Percentiles rank a stretch among this genome's conserved stretches.
Evolutionary conservation across 352 stramenopile genomes (phyloP).

Genomic region (Peronospora farinosa): DNA sequence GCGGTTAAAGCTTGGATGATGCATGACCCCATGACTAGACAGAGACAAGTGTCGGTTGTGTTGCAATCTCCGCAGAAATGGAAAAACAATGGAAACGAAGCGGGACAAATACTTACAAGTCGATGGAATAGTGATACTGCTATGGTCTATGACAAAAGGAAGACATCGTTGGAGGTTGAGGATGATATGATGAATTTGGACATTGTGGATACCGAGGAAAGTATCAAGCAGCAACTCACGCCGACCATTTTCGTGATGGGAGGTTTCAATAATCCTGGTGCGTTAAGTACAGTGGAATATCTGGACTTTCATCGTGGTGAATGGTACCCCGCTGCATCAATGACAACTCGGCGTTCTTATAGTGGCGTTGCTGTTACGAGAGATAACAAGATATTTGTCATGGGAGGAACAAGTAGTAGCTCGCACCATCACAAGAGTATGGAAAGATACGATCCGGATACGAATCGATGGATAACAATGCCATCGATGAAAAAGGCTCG

Average conservation of each 20-base stretch:
- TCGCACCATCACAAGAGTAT: slow-evolving; percentile 48
- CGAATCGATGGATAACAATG: slow-evolving; percentile 43
- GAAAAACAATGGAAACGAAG: slow-evolving; percentile 1
- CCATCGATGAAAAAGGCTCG: slow-evolving; percentile 49
- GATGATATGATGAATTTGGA: slow-evolving; percentile 6
- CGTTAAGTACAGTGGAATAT: slow-evolving; percentile 55
- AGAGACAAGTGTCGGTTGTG: slow-evolving; percentile 22
- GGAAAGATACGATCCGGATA: slow-evolving; percentile 49
- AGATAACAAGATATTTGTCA: slow-evolving; percentile 48
- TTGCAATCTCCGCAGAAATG: slow-evolving; percentile 3
- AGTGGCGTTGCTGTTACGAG: slow-evolving; percentile 44
- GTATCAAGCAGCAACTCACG: slow-evolving; percentile 21
- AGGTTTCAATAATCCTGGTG: slow-evolving; percentile 55
- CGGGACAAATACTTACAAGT: slow-evolving; percentile 1
- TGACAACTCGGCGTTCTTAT: slow-evolving; percentile 59
- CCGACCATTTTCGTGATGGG: slow-evolving; percentile 65
- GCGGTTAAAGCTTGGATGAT: slow-evolving; percentile 48
- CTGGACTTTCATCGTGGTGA: slow-evolving; percentile 56
- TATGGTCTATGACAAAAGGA: slow-evolving; percentile 41
- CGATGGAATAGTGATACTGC: slow-evolving; percentile 23
- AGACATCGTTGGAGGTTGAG: slow-evolving; percentile 2
- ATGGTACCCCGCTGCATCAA: slow-evolving; percentile 47
- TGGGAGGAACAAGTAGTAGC: slow-evolving; percentile 56
- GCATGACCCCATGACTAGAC: slow-evolving; percentile 35
- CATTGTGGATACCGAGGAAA: background rate